Conservation (phyloP, 768 basidiomycete genomes). For the Termitomyces sp. region DNA sequence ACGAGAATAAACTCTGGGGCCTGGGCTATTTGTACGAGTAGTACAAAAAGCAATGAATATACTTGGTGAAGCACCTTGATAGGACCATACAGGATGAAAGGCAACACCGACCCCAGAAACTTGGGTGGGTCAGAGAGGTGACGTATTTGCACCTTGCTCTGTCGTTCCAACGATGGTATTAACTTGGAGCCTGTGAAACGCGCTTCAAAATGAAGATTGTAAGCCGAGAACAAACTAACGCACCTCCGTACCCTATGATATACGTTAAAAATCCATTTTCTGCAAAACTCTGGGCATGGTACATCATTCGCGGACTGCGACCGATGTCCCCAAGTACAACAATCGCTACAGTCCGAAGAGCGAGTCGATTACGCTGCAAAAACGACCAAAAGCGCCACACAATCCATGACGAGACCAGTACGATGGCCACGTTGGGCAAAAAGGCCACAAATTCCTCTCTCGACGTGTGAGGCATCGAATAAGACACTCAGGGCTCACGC, state of each 20-base stretch:
- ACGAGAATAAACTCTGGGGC: constrained; percentile 85
- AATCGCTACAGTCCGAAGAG: constrained; percentile 74
- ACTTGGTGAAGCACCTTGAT: constrained; percentile 77
- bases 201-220: not conserved
- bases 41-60: constrained; percentile 52
- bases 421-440: constrained; percentile 3
- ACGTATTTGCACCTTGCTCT: constrained; percentile 59
- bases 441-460: constrained; percentile 1
- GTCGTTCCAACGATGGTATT: constrained; percentile 64
- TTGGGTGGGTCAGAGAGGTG: constrained; percentile 66
- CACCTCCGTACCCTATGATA: constrained; percentile 85
- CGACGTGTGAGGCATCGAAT: constrained; percentile 5
- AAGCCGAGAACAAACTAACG: not conserved
- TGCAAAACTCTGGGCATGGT: constrained; percentile 92
- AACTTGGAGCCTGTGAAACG: constrained; percentile 65
- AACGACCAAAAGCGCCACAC: constrained; percentile 29
- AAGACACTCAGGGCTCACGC: not conserved
- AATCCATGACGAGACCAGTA: constrained; percentile 20
- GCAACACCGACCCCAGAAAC: constrained; percentile 41
- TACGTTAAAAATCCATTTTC: constrained; percentile 72
- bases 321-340: constrained; percentile 96
- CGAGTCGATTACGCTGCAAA: constrained; percentile 33
- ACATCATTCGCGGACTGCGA: constrained; percentile 97
- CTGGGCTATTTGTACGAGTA: constrained; percentile 56
- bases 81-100: constrained; percentile 74